Evolutionary conservation across 441 rosid species (phyloP), one percentile per base, ranked within the genome.

Genomic region (Daphne laureola): DNA sequence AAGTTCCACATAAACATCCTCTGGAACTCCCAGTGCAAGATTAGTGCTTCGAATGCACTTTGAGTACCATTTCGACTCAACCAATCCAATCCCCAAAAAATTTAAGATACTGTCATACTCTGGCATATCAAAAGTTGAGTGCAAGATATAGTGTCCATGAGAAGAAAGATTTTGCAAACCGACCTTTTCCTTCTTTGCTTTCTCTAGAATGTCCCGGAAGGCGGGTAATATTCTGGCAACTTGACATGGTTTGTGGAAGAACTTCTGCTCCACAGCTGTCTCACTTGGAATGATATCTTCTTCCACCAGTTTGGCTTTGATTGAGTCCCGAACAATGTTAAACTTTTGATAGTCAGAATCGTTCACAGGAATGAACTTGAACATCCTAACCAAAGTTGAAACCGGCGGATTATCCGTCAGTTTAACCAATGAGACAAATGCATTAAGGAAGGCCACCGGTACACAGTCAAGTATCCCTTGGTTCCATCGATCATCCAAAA

Each of bases 381-480:
- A 83, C 74, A 67, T 59, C 5, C 60, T 71, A 31, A 76, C 64
- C 76, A 85, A 66, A 63, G 60, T 81, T 42, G 80, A 78, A 0
- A 71, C 62, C 0, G 91, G 87, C 38, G 87, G 84, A 26, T 66
- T 74, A 46, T 55, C 68, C n/a, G 67, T 67, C 55, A 59, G 27
- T 64, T 68, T 85, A 26, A 88, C 38, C 45, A 85, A 14, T 2
- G 91, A 68, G 1, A 56, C 58, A 54, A 88, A 73, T 2, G 94
- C 94, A 54, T 73, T 69, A 38, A 80, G 64, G 59, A 88, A 88
- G 36, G 88, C 90, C 7, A 31, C 6, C 0, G 94, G 67, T 11
- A 85, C 83, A 25, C 78, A 76, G 42, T 63, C 65, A 45, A 88
- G 90, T 63, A 88, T 83, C 59, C 91, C 94, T 58, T 78, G 75